A percentile compares a stretch with the other conserved stretches of the same genome.
Evolutionary conservation across 305 asterid species (phyloP).

Genomic region (Nicotiana rustica): DNA sequence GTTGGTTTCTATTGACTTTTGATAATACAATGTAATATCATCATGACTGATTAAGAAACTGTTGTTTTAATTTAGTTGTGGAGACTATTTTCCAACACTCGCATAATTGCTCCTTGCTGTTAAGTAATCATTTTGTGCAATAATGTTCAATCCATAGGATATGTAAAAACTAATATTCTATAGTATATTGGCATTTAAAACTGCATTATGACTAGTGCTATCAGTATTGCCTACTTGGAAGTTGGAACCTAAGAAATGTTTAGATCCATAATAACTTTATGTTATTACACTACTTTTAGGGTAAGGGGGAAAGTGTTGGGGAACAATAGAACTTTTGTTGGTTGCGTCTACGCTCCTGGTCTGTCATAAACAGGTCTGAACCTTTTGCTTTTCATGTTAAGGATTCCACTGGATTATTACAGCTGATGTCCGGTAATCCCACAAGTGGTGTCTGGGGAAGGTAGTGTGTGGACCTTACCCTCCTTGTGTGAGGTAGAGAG

Average conservation of each 20-base stretch:
- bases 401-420: background rate
- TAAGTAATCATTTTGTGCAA: background rate
- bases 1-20: slow-evolving; percentile 39
- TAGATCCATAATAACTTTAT: background rate
- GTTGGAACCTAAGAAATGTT: background rate
- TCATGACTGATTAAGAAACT: slow-evolving; percentile 6
- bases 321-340: background rate
- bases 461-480: no score
- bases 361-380: background rate
- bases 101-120: background rate
- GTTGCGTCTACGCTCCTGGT: background rate
- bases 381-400: background rate
- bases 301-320: background rate
- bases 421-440: background rate
- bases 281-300: background rate
- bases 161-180: background rate
- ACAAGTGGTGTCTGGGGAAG: no score
- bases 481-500: no score
- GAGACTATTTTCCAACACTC: background rate
- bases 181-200: background rate
- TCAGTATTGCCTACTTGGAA: background rate
- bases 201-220: background rate
- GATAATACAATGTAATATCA: background rate
- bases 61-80: background rate
- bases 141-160: background rate